Evolutionary conservation across 176 grass and related monocot species (phyloP).

Genomic region (Tillandsia fasciculata): DNA sequence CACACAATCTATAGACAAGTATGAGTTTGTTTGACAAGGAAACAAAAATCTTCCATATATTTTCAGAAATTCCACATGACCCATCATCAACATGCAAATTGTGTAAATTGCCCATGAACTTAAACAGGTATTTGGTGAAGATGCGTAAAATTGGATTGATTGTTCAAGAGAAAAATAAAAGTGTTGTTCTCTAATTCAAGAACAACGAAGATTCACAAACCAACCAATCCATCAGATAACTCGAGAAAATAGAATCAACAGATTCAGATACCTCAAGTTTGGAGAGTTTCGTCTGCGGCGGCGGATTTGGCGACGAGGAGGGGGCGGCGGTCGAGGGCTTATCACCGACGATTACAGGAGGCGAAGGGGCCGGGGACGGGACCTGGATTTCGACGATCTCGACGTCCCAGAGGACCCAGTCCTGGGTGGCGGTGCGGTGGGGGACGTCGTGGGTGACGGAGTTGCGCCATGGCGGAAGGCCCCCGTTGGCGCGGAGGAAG

Average conservation of each 20-base stretch:
- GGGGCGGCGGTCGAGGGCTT: background rate
- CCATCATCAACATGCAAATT: too few species aligned
- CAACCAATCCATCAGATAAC: background rate
- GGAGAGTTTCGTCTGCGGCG: background rate
- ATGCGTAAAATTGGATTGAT: too few species aligned
- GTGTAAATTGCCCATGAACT: background rate
- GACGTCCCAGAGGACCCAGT: conserved; percentile 72
- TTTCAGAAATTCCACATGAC: too few species aligned
- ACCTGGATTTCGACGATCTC: conserved; percentile 42
- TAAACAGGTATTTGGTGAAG: too few species aligned
- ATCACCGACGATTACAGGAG: background rate
- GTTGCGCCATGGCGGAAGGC: conserved; percentile 62
- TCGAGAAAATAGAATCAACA: too few species aligned
- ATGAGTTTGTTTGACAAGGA: too few species aligned
- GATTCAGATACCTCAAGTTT: conserved; percentile 38
- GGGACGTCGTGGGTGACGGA: conserved; percentile 61
- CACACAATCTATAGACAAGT: too few species aligned
- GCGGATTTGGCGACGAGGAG: conserved; percentile 16
- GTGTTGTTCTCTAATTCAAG: background rate
- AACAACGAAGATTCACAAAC: background rate
- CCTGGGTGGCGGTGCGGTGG: conserved; percentile 50
- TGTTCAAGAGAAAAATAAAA: too few species aligned
- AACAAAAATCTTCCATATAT: too few species aligned
- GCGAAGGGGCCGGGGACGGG: background rate
- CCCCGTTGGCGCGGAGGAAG: conserved; percentile 59